These are phyloP conservation scores for Globisporangium uncinulatum DNA, from an alignment of 352 stramenopile genomes.

Conservation along the genomic window DNA sequence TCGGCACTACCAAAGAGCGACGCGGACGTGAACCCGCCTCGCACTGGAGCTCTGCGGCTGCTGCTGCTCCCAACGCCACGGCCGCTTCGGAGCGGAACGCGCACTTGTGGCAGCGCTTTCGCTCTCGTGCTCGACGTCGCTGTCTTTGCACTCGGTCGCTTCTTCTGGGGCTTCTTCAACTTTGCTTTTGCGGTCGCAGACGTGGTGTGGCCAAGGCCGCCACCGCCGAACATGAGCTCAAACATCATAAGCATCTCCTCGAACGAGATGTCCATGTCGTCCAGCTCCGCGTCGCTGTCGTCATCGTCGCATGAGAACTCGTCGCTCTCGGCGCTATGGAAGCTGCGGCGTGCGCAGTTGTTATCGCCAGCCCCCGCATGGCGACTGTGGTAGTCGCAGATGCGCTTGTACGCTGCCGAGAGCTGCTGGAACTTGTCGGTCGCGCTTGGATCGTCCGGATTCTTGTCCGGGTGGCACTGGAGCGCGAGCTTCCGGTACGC, in stretches of 20 bases:
- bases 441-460: conserved; percentile 42
- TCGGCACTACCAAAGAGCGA: conserved; percentile 10
- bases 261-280: conserved; percentile 40
- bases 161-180: not conserved
- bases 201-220: not conserved
- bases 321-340: conserved; percentile 9
- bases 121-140: not conserved
- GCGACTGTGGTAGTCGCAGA: conserved; percentile 46
- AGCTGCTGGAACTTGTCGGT: conserved; percentile 68
- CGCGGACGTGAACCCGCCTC: conserved; percentile 1
- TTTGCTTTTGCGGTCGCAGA: not conserved
- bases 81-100: conserved; percentile 1
- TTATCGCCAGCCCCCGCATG: not conserved
- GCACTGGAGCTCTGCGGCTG: not conserved
- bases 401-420: conserved; percentile 59
- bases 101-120: conserved; percentile 12
- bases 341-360: not conserved
- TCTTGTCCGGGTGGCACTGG: conserved; percentile 73
- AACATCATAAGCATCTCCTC: conserved; percentile 80
- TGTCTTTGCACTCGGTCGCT: not conserved
- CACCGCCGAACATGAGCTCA: conserved; percentile 54
- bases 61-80: not conserved
- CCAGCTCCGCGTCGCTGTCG: conserved; percentile 12
- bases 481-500: conserved; percentile 60
- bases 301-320: conserved; percentile 27